phyloP scores from a whole-genome alignment of 176 grass and related monocot genomes.

The Tillandsia leiboldiana region DNA sequence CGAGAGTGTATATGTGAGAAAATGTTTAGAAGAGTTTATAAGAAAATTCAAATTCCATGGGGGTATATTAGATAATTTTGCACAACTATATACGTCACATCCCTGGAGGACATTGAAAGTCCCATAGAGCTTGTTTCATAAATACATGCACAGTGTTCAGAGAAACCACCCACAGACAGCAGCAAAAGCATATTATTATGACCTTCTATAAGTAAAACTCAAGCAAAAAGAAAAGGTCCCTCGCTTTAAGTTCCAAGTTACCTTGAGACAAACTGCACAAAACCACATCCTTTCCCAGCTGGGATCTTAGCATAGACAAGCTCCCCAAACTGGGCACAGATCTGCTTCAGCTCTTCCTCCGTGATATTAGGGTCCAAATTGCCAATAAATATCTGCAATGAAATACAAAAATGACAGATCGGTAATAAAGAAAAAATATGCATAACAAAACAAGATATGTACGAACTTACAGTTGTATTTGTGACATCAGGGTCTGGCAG shows the following conservation, averaged over 20 bases:
- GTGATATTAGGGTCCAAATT: conserved; percentile 87
- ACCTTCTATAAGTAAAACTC: not conserved
- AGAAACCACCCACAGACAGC: no score
- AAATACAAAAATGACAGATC: not conserved
- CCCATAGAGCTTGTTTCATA: no score
- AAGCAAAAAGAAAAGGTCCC: not conserved
- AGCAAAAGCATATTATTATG: no score
- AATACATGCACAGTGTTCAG: no score
- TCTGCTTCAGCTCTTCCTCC: conserved; percentile 86
- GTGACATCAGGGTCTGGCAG: conserved; percentile 53
- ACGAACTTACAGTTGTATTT: conserved; percentile 55
- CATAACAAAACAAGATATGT: conserved; percentile 14
- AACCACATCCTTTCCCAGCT: conserved; percentile 87
- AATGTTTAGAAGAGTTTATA: no score
- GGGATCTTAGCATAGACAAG: conserved; percentile 93
- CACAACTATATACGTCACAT: no score
- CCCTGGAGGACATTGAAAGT: no score
- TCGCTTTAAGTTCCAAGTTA: conserved; percentile 12
- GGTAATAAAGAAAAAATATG: not conserved
- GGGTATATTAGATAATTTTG: no score
- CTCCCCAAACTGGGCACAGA: conserved; percentile 74
- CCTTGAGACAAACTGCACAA: conserved; percentile 78
- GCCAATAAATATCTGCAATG: conserved; percentile 92
- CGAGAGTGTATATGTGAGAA: no score
- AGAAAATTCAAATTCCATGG: no score